Base-by-base conservation (phyloP, 768 basidiomycete genomes). In the Panaeolus cyanescens region DNA sequence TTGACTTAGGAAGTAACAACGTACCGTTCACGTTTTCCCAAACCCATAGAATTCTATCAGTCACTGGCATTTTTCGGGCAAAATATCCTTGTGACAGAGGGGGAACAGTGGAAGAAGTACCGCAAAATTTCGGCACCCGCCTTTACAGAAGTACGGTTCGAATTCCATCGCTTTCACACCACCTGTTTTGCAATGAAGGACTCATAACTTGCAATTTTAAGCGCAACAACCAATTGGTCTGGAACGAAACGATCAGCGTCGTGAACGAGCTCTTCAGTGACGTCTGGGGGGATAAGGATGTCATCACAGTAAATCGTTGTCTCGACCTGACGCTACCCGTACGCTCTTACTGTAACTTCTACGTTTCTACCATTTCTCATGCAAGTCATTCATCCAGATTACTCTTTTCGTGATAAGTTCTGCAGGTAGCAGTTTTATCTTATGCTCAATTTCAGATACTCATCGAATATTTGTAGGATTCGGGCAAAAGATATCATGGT, bases 41-140 rank as follows among this genome's bases (percentile, higher is more conserved):
- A 68, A 37, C 63, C 67, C 25, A 62, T 64, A 3, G n/a, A 58
- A 2, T 32, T 58, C 12, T 66, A 66, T 32, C 22, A 45, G 3
- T 10, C 60, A 3, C 69, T 89, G n/a, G 55, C 71, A 0, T 75
- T 84, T 58, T 89, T 81, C 67, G 88, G 88, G 12, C 66, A 67
- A 4, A 90, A 89, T 64, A 84, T 89, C 40, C 79, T 90, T 17
- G 80, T 79, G 1, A 82, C 85, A 0, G 88, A 90, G 65, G 84
- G 81, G 20, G 81, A 84, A 1, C 77, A 84, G 56, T 90, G 87
- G 87, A 87, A 87, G 68, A 79, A 79, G 20, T 86, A 85, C 62
- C 72, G 87, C 42, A 85, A 83, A 67, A 79, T 89, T 30, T 71
- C 79, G 22, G 85, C 84, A 3, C 85, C 87, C 9, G 81, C 85